Conservation (phyloP, 2,329 filamentous ascomycete species). For the Hypoxylon sp. region DNA sequence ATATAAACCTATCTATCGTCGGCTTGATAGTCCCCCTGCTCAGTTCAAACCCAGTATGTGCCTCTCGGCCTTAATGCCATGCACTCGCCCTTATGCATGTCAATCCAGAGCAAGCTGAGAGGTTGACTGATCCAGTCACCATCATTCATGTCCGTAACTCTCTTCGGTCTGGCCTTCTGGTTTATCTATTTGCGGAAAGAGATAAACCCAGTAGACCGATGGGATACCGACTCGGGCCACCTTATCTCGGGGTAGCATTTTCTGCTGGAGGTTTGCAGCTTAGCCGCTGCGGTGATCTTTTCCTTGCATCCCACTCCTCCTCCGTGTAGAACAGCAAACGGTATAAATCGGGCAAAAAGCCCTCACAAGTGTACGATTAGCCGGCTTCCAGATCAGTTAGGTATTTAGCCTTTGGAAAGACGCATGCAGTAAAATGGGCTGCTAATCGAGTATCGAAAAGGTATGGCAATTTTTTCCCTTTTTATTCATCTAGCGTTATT, state of each 20-base stretch:
- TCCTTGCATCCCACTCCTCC: not conserved
- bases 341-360: not conserved
- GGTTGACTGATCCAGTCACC: too few species aligned
- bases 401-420: not conserved
- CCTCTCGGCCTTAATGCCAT: too few species aligned
- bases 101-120: not conserved
- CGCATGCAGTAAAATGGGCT: not conserved
- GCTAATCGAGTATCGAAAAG: not conserved
- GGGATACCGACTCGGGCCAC: not conserved
- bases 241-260: not conserved
- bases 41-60: too few species aligned
- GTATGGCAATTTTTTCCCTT: not conserved
- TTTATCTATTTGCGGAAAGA: too few species aligned
- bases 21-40: too few species aligned
- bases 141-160: too few species aligned
- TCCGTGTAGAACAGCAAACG: not conserved
- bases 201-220: too few species aligned
- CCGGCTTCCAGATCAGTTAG: not conserved
- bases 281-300: not conserved
- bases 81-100: not conserved
- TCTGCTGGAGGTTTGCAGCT: not conserved
- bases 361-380: not conserved
- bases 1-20: too few species aligned
- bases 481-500: not conserved
- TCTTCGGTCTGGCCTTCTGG: too few species aligned